phyloP scores from a whole-genome alignment of 1,284 basidiomycete species.

The Apiotrichum mycotoxinovorans region DNA sequence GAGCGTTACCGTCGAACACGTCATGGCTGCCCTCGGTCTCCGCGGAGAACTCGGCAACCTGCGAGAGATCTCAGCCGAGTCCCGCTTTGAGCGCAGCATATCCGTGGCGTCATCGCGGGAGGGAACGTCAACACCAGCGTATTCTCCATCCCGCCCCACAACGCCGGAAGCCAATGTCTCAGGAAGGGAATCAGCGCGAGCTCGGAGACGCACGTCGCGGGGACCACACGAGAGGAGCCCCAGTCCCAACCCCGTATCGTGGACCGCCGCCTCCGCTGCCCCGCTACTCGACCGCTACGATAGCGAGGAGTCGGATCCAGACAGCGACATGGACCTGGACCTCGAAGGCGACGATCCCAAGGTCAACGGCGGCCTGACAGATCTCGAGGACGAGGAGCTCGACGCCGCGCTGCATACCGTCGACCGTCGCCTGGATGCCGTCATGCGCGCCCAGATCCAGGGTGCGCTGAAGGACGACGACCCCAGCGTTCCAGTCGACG shows the following conservation, averaged over 20 bases:
- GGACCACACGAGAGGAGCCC: neutral
- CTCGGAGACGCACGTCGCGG: neutral
- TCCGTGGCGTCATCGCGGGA: too few relatives aligned
- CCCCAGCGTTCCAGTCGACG: neutral
- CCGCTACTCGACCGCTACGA: neutral
- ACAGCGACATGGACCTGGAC: neutral
- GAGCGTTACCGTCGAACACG: neutral
- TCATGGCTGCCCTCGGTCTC: neutral
- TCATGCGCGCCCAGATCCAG: neutral
- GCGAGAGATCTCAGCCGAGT: neutral
- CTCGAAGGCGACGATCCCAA: neutral
- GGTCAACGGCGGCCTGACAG: neutral
- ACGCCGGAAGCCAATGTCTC: neutral
- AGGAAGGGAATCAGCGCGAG: neutral
- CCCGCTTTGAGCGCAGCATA: neutral
- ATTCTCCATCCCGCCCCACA: neutral
- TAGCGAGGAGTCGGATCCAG: neutral
- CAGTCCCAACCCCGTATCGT: neutral
- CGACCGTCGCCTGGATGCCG: conserved; percentile 1
- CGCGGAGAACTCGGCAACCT: conserved; percentile 1
- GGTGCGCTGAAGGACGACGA: neutral
- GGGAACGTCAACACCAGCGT: neutral
- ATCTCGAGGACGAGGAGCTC: conserved; percentile 10
- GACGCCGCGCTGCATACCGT: conserved; percentile 4
- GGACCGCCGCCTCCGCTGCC: neutral